Evolutionary conservation across 1,139 yeast species (phyloP).

Genomic region (Geotrichum carabidarum): DNA sequence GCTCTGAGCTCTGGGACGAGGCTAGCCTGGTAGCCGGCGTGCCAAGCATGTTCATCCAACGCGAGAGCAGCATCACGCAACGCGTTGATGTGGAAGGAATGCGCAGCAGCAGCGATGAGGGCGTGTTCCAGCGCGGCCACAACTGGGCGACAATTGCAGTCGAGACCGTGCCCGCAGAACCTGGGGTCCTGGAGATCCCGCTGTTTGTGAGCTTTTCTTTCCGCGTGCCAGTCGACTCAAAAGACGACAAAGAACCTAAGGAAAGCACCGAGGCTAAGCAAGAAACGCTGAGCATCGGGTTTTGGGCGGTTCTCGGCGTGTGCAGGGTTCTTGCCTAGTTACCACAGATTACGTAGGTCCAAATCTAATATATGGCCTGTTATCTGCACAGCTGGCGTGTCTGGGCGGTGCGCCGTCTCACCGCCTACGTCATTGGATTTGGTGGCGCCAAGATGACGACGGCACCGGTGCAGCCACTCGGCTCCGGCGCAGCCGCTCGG

Average conservation of each 20-base stretch:
- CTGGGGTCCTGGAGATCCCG: slow-evolving; percentile 23
- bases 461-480: no score
- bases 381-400: no score
- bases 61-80: slow-evolving; percentile 31
- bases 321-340: neutral
- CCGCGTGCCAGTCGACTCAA: slow-evolving; percentile 14
- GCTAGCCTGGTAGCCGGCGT: slow-evolving; percentile 28
- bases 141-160: slow-evolving; percentile 57
- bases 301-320: slow-evolving; percentile 11
- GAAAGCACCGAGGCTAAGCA: neutral
- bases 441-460: no score
- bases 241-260: neutral
- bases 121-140: slow-evolving; percentile 44
- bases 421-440: no score
- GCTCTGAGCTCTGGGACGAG: slow-evolving; percentile 31
- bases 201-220: slow-evolving; percentile 26
- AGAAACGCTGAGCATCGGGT: slow-evolving; percentile 16
- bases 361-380: no score
- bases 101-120: slow-evolving; percentile 18
- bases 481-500: no score
- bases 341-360: neutral
- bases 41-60: slow-evolving; percentile 29
- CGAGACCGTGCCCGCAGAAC: slow-evolving; percentile 35
- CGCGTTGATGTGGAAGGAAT: slow-evolving; percentile 32
- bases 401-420: no score